Evolutionary conservation across 306 rosid species (phyloP).

Genomic region (Rosa multiflora): DNA sequence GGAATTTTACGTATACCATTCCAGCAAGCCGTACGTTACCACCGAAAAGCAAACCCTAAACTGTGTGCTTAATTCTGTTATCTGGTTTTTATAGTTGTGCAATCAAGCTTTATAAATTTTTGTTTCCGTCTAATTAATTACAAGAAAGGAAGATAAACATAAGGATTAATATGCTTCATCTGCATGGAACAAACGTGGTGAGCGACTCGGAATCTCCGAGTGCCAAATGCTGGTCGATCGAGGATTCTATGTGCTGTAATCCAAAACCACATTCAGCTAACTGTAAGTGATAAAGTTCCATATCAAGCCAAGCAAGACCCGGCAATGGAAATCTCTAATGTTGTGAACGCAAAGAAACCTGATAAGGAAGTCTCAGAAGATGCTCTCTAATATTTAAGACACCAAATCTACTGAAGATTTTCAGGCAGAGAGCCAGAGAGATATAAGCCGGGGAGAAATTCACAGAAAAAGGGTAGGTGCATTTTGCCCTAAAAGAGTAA

Average conservation of each 20-base stretch:
- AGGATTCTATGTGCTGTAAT: background rate
- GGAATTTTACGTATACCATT: background rate
- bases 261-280: slow-evolving; percentile 1
- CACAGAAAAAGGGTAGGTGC: background rate
- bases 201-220: background rate
- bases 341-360: slow-evolving; percentile 6
- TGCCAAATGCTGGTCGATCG: background rate
- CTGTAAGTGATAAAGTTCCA: background rate
- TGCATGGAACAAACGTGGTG: slow-evolving; percentile 1
- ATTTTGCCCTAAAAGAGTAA: background rate
- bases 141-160: background rate
- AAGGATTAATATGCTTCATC: background rate
- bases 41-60: background rate
- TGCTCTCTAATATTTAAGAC: background rate
- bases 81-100: background rate
- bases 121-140: background rate
- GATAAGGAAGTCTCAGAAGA: slow-evolving; percentile 6
- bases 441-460: background rate
- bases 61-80: slow-evolving; percentile 11
- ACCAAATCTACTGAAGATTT: slow-evolving; percentile 7
- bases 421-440: background rate
- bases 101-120: background rate
- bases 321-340: background rate
- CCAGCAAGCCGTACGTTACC: background rate
- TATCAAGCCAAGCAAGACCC: background rate